These are phyloP conservation scores for Dioscorea alata DNA, from an alignment of 106 monocot genomes.

Conservation along the genomic window DNA sequence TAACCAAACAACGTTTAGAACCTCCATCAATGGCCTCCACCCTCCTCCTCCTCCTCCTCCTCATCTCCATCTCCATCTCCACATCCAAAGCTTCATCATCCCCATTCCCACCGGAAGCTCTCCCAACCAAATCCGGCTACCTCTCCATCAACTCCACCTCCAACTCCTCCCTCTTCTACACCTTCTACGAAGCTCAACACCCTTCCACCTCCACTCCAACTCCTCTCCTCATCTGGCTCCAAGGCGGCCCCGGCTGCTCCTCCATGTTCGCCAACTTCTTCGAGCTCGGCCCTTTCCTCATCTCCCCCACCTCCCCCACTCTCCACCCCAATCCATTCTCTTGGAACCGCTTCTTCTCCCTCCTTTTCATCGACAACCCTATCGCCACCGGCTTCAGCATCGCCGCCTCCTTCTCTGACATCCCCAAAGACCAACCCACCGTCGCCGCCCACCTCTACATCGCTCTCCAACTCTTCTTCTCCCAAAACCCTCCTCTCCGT, in stretches of 20 bases:
- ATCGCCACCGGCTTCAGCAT: constrained; percentile 74
- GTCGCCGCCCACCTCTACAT: constrained; percentile 48
- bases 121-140: constrained; percentile 61
- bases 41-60: not conserved
- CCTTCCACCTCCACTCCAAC: no score
- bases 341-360: constrained; percentile 83
- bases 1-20: no score
- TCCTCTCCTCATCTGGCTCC: no score
- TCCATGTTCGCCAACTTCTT: no score
- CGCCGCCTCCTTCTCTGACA: constrained; percentile 27
- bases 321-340: constrained; percentile 55
- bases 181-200: no score
- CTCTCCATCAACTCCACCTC: constrained; percentile 30
- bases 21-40: not conserved
- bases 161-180: no score
- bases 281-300: no score
- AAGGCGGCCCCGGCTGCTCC: no score
- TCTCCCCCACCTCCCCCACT: no score
- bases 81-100: not conserved
- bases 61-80: not conserved
- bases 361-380: constrained; percentile 91
- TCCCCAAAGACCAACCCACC: constrained; percentile 48
- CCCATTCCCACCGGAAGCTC: constrained; percentile 35
- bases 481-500: constrained; percentile 31
- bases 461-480: constrained; percentile 51